These are phyloP conservation scores for Licmophora abbreviata DNA, from an alignment of 108 stramenopile species.

Conservation along the genomic window DNA sequence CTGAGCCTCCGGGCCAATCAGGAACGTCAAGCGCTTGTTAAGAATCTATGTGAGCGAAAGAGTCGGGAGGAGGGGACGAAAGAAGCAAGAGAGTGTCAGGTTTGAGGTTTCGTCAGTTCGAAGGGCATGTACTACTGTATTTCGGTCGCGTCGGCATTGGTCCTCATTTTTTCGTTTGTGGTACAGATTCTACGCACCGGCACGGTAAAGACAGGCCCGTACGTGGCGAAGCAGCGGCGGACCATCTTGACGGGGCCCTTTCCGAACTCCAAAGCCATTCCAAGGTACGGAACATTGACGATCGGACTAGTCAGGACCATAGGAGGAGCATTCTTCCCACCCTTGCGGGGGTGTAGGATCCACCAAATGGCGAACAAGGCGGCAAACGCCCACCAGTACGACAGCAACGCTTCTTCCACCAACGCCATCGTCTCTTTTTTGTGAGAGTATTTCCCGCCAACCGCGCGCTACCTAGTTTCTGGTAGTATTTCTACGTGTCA, in stretches of 20 bases:
- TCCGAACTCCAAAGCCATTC: conserved; percentile 83
- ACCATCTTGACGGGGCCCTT: conserved; percentile 88
- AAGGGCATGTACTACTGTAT: background rate
- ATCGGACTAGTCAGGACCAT: conserved; percentile 50
- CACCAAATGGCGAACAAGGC: background rate
- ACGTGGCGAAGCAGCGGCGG: conserved; percentile 69
- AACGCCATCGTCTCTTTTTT: too few species aligned
- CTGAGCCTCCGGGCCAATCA: conserved; percentile 96
- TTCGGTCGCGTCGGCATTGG: background rate
- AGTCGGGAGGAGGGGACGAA: background rate
- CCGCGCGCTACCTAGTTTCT: too few species aligned
- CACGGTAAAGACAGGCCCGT: conserved; percentile 89
- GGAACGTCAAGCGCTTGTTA: conserved; percentile 88
- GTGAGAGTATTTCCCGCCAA: too few species aligned
- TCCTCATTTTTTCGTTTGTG: background rate
- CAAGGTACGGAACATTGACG: conserved; percentile 61
- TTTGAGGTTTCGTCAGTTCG: background rate
- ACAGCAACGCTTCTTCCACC: too few species aligned
- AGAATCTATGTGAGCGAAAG: background rate
- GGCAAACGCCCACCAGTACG: too few species aligned
- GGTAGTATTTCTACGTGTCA: too few species aligned
- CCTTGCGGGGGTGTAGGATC: conserved; percentile 32
- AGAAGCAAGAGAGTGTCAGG: background rate
- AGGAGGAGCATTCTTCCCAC: conserved; percentile 63
- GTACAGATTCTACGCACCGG: conserved; percentile 46